These are phyloP conservation scores for Ophiocordyceps polyrhachis-furcata DNA, from an alignment of 2,329 filamentous ascomycete species.

Conservation along the genomic window DNA sequence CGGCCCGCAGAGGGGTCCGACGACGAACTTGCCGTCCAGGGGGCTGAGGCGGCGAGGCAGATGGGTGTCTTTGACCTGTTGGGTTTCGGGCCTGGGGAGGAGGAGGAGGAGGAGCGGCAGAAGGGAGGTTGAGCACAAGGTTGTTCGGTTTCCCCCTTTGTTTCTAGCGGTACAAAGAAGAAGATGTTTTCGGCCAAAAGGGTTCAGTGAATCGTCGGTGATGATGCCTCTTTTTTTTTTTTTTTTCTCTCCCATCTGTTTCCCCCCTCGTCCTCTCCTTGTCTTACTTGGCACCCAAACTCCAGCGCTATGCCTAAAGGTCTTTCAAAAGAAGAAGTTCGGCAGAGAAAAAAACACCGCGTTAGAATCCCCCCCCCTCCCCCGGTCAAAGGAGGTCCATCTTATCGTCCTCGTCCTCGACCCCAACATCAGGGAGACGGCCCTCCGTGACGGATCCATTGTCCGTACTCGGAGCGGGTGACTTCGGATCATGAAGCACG, in stretches of 20 bases:
- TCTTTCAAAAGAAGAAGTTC: not conserved
- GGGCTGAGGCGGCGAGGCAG: constrained; percentile 17
- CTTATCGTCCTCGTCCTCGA: constrained; percentile 9
- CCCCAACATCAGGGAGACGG: not conserved
- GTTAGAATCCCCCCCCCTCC: not conserved
- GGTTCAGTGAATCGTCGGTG: too few species aligned
- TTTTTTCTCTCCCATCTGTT: too few species aligned
- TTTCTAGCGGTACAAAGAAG: not conserved
- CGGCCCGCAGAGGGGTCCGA: constrained; percentile 12
- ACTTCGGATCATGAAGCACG: too few species aligned
- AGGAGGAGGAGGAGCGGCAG: not conserved
- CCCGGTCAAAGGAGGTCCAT: constrained; percentile 1
- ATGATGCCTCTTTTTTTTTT: too few species aligned
- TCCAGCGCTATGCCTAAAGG: constrained; percentile 24
- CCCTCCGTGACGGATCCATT: not conserved
- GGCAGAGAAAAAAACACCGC: not conserved
- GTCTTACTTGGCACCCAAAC: constrained; percentile 9
- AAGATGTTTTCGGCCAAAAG: too few species aligned
- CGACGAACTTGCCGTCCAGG: constrained; percentile 8
- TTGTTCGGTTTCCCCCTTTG: too few species aligned
- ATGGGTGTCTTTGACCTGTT: constrained; percentile 24
- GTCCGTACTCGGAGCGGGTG: too few species aligned
- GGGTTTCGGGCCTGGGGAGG: not conserved
- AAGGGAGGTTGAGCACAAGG: too few species aligned
- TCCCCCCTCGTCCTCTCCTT: too few species aligned